Conservation (phyloP, 2,329 filamentous ascomycete genomes). For the Alternaria tenuissima region DNA sequence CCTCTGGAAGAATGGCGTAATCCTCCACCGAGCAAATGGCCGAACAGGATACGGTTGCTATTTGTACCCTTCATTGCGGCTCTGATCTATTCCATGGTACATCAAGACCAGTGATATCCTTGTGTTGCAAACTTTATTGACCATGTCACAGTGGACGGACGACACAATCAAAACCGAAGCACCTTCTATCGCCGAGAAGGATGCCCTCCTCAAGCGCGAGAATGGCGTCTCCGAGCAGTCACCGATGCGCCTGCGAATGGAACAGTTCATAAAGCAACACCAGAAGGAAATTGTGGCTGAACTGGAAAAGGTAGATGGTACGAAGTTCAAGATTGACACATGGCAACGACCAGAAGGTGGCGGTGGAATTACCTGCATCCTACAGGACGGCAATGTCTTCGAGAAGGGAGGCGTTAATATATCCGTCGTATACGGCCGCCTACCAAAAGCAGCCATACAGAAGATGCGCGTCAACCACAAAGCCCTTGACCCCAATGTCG, state of each 20-base stretch:
- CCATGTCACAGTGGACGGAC: slow-evolving; percentile 40
- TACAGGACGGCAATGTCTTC: slow-evolving; percentile 96
- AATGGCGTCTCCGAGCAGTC: slow-evolving; percentile 77
- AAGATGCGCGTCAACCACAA: slow-evolving; percentile 93
- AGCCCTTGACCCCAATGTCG: slow-evolving; percentile 79
- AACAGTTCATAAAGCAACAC: slow-evolving; percentile 92
- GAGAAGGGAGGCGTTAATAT: slow-evolving; percentile 98
- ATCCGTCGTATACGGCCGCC: slow-evolving; percentile 89
- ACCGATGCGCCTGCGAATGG: slow-evolving; percentile 97
- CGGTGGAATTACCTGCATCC: slow-evolving; percentile 90
- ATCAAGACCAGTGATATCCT: slow-evolving; percentile 10
- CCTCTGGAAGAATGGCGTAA: slow-evolving; percentile 47
- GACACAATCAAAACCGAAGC: slow-evolving; percentile 61
- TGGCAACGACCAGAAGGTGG: slow-evolving; percentile 90
- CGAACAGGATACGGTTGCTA: slow-evolving; percentile 54
- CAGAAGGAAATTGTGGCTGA: slow-evolving; percentile 86
- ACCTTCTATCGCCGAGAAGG: slow-evolving; percentile 82
- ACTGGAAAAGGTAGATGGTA: slow-evolving; percentile 84
- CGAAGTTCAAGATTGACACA: slow-evolving; percentile 80
- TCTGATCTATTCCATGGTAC: slow-evolving; percentile 68
- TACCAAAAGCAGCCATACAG: slow-evolving; percentile 83
- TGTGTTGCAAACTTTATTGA: slow-evolving; percentile 5
- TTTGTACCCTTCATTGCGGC: slow-evolving; percentile 62
- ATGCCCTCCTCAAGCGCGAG: slow-evolving; percentile 81
- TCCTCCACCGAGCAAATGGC: slow-evolving; percentile 47